These are phyloP conservation scores for Pharnaceum exiguum DNA, from an alignment of 148 eudicot genomes.

Conservation along the genomic window DNA sequence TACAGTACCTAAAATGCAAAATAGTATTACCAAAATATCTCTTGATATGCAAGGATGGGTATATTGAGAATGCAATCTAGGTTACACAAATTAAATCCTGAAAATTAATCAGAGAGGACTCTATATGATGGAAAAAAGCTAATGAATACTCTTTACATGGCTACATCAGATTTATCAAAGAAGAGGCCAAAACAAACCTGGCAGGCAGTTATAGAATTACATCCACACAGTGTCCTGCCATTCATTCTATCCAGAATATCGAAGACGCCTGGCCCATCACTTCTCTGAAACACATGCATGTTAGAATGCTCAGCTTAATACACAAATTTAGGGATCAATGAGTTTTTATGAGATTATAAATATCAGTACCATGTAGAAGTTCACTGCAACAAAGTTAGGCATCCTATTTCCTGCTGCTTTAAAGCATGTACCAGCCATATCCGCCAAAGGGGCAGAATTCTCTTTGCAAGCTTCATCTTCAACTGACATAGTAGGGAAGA, in stretches of 20 bases:
- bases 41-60: no score
- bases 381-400: conserved; percentile 94
- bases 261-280: conserved; percentile 93
- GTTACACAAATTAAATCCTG: no score
- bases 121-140: conserved; percentile 1
- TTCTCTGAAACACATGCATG: conserved; percentile 55
- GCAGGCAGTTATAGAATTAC: conserved; percentile 72
- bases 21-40: no score
- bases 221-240: conserved; percentile 83
- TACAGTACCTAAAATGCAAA: no score
- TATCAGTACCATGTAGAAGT: conserved; percentile 82
- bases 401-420: conserved; percentile 67
- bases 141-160: neutral
- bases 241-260: conserved; percentile 79
- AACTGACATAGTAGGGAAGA: conserved; percentile 75
- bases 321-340: neutral
- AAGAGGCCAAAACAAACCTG: conserved; percentile 54
- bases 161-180: neutral
- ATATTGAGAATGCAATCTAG: no score
- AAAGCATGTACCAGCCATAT: conserved; percentile 73
- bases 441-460: conserved; percentile 72
- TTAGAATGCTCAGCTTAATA: conserved; percentile 13
- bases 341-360: neutral
- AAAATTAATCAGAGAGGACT: no score
- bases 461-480: conserved; percentile 83